phyloP scores from a whole-genome alignment of 441 rosid genomes.

The Erodium trifolium region DNA sequence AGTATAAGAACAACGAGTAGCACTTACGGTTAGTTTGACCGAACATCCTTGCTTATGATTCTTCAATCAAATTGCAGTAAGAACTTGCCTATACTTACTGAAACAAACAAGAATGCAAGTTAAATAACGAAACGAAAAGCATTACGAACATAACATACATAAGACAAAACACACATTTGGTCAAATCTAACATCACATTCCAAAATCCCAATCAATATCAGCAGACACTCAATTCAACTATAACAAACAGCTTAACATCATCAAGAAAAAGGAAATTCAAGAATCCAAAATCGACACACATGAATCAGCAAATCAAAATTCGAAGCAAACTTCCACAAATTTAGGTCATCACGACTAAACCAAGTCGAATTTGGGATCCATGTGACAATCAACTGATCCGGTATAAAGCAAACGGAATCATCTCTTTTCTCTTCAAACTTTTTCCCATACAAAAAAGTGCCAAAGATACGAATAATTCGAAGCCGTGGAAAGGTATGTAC shows the following conservation, averaged over 20 bases:
- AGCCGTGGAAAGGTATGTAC: neutral
- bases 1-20: neutral
- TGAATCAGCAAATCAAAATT: neutral
- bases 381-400: neutral
- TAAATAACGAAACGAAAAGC: neutral
- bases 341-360: neutral
- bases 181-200: neutral
- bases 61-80: neutral
- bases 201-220: neutral
- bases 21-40: conserved; percentile 4
- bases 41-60: conserved; percentile 1
- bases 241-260: neutral
- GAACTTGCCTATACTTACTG: neutral
- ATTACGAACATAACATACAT: neutral
- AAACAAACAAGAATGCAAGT: neutral
- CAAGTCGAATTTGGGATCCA: neutral
- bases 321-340: neutral
- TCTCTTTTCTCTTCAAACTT: no score
- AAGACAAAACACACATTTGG: neutral
- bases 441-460: no score
- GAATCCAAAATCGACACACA: neutral
- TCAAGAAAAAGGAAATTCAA: neutral
- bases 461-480: neutral
- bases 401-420: neutral
- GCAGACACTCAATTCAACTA: neutral